Conservation (phyloP, 1,284 basidiomycete species). For the Lignosus rhinocerotis region DNA sequence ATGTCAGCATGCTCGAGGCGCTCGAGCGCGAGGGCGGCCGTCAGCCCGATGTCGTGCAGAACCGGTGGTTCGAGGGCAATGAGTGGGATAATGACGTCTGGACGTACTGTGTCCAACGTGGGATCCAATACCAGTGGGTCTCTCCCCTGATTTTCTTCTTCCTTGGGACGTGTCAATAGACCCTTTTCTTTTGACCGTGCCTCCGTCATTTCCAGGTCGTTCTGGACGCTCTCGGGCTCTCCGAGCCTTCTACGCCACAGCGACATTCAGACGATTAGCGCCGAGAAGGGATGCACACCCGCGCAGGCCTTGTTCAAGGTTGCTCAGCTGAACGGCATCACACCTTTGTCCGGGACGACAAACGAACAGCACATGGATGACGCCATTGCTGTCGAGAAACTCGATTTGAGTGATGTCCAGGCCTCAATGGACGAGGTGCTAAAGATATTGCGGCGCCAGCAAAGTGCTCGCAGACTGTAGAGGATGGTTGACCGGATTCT, state of each 20-base stretch:
- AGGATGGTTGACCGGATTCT: not conserved
- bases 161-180: not conserved
- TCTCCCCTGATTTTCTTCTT: not conserved
- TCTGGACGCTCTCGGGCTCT: conserved; percentile 84
- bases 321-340: conserved; percentile 60
- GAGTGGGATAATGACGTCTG: conserved; percentile 68
- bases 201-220: conserved; percentile 53
- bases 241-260: conserved; percentile 58
- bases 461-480: not conserved
- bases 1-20: conserved; percentile 52
- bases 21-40: conserved; percentile 49
- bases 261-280: conserved; percentile 46
- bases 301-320: conserved; percentile 70
- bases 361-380: conserved; percentile 61
- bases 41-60: conserved; percentile 73
- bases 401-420: conserved; percentile 36
- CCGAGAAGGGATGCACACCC: conserved; percentile 51
- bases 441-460: conserved; percentile 1
- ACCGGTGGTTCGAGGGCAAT: conserved; percentile 82
- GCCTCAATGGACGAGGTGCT: conserved; percentile 11
- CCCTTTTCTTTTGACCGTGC: not conserved
- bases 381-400: conserved; percentile 38
- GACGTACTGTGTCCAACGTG: conserved; percentile 53
- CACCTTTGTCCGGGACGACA: conserved; percentile 70
- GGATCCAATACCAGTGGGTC: conserved; percentile 73